phyloP scores from a whole-genome alignment of 2,329 filamentous ascomycete genomes.

The Cladobotryum mycophilum region DNA sequence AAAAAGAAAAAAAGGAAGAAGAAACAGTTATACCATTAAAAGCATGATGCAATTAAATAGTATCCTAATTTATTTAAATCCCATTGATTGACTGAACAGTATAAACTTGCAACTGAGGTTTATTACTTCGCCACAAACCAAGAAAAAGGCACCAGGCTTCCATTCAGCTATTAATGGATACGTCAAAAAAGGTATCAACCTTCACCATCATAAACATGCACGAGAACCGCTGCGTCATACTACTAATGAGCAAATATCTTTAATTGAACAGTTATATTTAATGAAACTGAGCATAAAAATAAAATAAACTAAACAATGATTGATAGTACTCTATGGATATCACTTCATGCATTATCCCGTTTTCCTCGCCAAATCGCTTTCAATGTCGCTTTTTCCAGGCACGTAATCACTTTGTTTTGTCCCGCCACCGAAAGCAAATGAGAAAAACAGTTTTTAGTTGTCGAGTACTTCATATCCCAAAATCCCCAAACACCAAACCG shows the following conservation, averaged over 20 bases:
- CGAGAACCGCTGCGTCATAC: neutral
- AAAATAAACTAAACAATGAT: neutral
- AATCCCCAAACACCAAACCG: slow-evolving; percentile 13
- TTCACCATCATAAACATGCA: neutral
- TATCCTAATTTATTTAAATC: no score
- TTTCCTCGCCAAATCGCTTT: neutral
- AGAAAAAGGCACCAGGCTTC: no score
- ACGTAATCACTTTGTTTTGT: slow-evolving; percentile 2
- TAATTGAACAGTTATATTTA: neutral
- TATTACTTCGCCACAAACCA: no score
- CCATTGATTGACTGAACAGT: no score
- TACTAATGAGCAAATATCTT: neutral
- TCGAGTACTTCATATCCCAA: slow-evolving; percentile 8
- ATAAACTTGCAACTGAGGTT: no score
- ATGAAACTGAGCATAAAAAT: neutral
- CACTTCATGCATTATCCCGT: neutral
- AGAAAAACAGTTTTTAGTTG: slow-evolving; percentile 4
- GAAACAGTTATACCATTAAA: no score
- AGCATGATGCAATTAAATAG: no score
- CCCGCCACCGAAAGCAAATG: neutral
- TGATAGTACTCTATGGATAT: neutral
- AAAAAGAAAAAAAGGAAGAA: no score
- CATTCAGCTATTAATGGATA: neutral
- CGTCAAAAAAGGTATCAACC: neutral
- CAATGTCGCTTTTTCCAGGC: neutral